A percentile compares a stretch with the other conserved stretches of the same genome.
These are phyloP conservation scores for Reticulascus tulasneorum DNA, from an alignment of 2,329 filamentous ascomycete genomes.

Conservation along the genomic window DNA sequence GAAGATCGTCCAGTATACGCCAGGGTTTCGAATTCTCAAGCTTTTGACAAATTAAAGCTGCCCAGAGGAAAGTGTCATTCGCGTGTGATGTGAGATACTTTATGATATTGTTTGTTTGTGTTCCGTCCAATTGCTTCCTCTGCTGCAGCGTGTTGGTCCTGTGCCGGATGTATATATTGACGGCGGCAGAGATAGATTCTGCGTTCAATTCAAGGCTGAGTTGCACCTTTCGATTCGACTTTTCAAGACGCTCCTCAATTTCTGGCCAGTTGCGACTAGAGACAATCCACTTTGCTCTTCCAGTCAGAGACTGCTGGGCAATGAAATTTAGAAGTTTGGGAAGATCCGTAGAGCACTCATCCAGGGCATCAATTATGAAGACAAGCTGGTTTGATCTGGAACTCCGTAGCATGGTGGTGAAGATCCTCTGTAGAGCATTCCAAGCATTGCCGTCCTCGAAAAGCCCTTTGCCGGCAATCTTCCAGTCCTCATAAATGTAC, in stretches of 20 bases:
- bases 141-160: no score
- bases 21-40: neutral
- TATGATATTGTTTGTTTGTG: constrained; percentile 4
- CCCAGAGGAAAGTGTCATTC: constrained; percentile 36
- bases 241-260: constrained; percentile 33
- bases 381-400: constrained; percentile 19
- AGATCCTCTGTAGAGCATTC: constrained; percentile 30
- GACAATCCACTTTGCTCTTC: constrained; percentile 36
- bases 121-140: neutral
- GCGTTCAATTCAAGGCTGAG: constrained; percentile 35
- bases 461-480: constrained; percentile 24
- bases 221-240: no score
- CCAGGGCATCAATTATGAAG: constrained; percentile 27
- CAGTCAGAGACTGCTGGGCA: constrained; percentile 6
- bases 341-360: constrained; percentile 1
- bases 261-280: constrained; percentile 36
- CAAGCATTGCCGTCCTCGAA: constrained; percentile 32
- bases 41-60: neutral
- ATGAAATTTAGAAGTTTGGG: constrained; percentile 31
- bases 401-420: constrained; percentile 35
- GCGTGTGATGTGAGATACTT: constrained; percentile 24
- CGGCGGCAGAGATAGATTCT: constrained; percentile 26
- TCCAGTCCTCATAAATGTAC: constrained; percentile 29
- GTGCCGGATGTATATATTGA: constrained; percentile 28
- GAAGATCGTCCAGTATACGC: neutral